These are phyloP conservation scores for Leavenworthia alabamica DNA, from an alignment of 345 rosid species.

Conservation along the genomic window DNA sequence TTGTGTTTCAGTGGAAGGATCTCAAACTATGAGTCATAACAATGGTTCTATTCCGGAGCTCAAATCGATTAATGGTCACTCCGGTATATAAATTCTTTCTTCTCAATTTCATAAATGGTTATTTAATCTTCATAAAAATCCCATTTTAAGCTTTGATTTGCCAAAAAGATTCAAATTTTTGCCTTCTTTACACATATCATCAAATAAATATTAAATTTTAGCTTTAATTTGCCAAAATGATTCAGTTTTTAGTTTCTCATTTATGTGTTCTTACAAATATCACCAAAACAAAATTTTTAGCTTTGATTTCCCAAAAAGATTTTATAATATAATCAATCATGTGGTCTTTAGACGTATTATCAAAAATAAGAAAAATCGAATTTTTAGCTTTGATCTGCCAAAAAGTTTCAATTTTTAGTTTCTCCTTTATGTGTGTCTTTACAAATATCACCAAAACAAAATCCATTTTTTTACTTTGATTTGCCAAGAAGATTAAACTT, in stretches of 20 bases:
- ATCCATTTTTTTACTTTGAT: neutral
- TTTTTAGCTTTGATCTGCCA: neutral
- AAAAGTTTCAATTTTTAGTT: neutral
- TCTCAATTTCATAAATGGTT: neutral
- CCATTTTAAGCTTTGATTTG: neutral
- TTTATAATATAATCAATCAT: neutral
- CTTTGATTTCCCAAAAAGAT: neutral
- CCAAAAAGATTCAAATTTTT: neutral
- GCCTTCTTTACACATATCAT: neutral
- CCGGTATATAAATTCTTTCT: neutral
- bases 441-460: neutral
- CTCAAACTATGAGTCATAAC: conserved; percentile 16
- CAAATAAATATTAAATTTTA: too few relatives aligned
- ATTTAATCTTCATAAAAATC: neutral
- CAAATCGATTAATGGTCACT: conserved; percentile 23
- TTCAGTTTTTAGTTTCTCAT: neutral
- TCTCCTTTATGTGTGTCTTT: neutral
- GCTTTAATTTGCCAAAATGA: neutral
- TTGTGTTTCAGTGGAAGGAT: conserved; percentile 34
- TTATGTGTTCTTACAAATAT: neutral
- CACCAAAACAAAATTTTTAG: neutral
- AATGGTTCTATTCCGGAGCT: conserved; percentile 24
- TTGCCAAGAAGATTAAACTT: neutral
- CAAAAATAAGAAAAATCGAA: too few relatives aligned
- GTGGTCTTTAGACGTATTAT: neutral